Evolutionary conservation across 768 basidiomycete species (phyloP).

Genomic region (Gloeophyllum trabeum): DNA sequence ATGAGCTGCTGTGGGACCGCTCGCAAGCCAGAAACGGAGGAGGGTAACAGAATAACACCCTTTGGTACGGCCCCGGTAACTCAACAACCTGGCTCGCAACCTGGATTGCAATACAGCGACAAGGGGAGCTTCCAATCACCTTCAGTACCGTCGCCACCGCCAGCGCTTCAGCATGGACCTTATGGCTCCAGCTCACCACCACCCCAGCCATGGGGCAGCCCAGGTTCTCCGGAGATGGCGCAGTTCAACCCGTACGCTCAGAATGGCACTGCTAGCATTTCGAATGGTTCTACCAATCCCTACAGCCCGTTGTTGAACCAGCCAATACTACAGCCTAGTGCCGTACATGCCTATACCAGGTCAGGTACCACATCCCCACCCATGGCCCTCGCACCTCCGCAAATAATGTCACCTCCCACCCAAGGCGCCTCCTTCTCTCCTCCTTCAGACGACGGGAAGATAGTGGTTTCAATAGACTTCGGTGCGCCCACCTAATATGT

Average conservation of each 20-base stretch:
- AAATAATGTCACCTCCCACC: neutral
- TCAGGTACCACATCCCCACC: constrained; percentile 13
- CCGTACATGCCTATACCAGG: constrained; percentile 10
- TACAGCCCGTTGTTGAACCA: constrained; percentile 7
- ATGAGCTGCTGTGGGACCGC: constrained; percentile 65
- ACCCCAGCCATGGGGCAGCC: constrained; percentile 8
- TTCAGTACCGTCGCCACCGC: constrained; percentile 36
- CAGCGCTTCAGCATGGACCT: constrained; percentile 15
- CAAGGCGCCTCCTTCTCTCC: neutral
- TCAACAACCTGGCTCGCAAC: constrained; percentile 39
- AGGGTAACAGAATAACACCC: constrained; percentile 20
- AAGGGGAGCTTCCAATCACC: constrained; percentile 32
- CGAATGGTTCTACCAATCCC: constrained; percentile 3
- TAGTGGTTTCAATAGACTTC: constrained; percentile 78
- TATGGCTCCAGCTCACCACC: neutral
- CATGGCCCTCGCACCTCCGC: neutral
- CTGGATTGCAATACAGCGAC: constrained; percentile 21
- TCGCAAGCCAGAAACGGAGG: constrained; percentile 17
- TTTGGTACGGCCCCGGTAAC: constrained; percentile 24
- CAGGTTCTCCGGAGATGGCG: constrained; percentile 2
- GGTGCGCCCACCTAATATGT: constrained; percentile 29
- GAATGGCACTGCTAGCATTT: constrained; percentile 9
- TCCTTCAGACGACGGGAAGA: constrained; percentile 52
- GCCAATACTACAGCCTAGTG: constrained; percentile 17
- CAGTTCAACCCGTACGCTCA: constrained; percentile 9